Evolutionary conservation across 192 early-diverging fungal species (phyloP), one percentile per base, ranked within the genome.

Genomic region (Geosiphon pyriformis): DNA sequence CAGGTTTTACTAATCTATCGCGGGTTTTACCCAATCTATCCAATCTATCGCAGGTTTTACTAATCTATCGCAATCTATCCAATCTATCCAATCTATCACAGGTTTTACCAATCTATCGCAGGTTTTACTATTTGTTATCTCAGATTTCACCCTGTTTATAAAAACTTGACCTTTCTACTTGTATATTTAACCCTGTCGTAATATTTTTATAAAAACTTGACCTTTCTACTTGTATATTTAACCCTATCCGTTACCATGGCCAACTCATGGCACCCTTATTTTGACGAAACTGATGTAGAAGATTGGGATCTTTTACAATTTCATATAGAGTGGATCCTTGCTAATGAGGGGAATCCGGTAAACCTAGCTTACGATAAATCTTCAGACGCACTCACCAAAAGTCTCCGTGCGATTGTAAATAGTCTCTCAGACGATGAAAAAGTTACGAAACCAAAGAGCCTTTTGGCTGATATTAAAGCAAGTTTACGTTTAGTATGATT

Each of bases 401-500:
- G 23, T 59, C 1, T 59, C 18, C 52, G 52, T 7, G 20, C 20
- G 52, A 54, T 54, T 54, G 52, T 20, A 12, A 54, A 20, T 12
- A 12, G 26, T n/a, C 20, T 6, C n/a, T n/a, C n/a, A 54, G 20
- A 54, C 8, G 52, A 6, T 54, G 20, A 54, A 6, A 54, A 20
- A 6, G 8, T 54, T 54, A 12, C 52, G 26, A 59, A 34, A 59
- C 12, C 1, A 59, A 59, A 34, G 7, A 30, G 6, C 17, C 32
- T 59, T 59, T 59, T 34, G 31, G 54, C 54, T 56, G 2, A 27
- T 56, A 56, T 56, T 22, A 56, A 22, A 15, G 4, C 23, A 31
- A 56, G 20, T 56, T 56, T n/a, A 56, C 54, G 22, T 56, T 56
- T 56, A 56, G 29, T 56, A 56, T 56, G 25, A n/a, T n/a, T n/a